Percentiles rank a stretch among this genome's conserved stretches.
phyloP scores from a whole-genome alignment of 2,329 filamentous ascomycete genomes.

The Calcarisporium arbuscula region DNA sequence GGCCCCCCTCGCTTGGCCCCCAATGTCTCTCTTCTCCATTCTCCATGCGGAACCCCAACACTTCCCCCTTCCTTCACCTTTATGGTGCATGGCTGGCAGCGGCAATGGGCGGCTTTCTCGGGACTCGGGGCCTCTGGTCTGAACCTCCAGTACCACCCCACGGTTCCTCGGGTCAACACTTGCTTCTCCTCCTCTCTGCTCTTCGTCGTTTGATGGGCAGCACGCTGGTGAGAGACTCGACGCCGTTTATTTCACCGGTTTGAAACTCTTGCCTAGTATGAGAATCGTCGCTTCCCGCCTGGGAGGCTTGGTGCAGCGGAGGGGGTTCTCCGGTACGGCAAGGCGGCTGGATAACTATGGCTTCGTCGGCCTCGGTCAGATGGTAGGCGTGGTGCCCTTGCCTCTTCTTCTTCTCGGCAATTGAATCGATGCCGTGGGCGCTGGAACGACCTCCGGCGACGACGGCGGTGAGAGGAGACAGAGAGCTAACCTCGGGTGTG shows the following conservation, averaged over 20 bases:
- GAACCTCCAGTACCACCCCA: conserved; percentile 10
- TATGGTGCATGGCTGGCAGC: conserved; percentile 19
- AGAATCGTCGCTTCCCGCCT: conserved; percentile 16
- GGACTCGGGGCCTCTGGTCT: conserved; percentile 17
- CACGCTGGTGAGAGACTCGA: background rate
- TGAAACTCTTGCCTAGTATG: conserved; percentile 10
- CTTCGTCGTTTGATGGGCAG: background rate
- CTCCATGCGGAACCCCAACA: too few species aligned
- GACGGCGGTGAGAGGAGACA: too few species aligned
- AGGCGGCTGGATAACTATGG: conserved; percentile 46
- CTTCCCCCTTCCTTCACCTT: background rate
- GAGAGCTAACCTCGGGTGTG: conserved; percentile 7
- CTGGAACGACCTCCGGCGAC: too few species aligned
- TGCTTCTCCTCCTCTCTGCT: conserved; percentile 1
- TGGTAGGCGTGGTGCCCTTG: conserved; percentile 36
- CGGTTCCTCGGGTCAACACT: conserved; percentile 4
- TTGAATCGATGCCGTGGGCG: too few species aligned
- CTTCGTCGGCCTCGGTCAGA: conserved; percentile 55
- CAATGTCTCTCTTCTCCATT: too few species aligned
- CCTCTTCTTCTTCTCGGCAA: background rate
- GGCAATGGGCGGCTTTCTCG: conserved; percentile 30
- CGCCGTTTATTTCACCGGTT: background rate
- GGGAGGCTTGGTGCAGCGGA: conserved; percentile 28
- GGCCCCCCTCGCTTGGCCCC: too few species aligned
- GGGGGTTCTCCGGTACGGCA: conserved; percentile 45